Conservation (phyloP, 176 grass and related monocot genomes). For the Phragmites australis region DNA sequence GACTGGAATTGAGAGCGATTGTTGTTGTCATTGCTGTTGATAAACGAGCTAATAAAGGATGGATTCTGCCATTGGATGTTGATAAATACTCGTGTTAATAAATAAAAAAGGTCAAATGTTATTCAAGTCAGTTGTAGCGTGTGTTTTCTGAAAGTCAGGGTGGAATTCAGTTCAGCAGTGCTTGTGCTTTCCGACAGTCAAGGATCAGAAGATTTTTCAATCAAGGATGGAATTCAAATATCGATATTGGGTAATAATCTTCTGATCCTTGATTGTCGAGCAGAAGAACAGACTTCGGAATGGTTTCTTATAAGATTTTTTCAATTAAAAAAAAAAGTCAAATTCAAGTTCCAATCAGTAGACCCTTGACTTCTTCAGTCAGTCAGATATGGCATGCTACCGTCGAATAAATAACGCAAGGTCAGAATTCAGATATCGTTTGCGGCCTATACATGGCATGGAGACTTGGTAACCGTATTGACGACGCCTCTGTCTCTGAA, state of each 20-base stretch:
- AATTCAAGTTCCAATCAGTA: background rate
- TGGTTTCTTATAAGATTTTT: background rate
- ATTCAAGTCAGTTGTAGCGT: background rate
- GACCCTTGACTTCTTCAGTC: background rate
- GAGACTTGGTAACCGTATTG: background rate
- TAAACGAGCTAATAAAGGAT: slow-evolving; percentile 6
- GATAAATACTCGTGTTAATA: background rate
- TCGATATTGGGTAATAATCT: too few species aligned
- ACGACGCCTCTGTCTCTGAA: background rate
- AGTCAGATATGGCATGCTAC: slow-evolving; percentile 27
- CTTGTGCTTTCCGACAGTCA: too few species aligned
- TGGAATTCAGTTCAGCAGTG: background rate
- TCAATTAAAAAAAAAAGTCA: background rate
- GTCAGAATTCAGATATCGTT: background rate
- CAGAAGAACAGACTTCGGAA: background rate
- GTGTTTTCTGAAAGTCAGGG: background rate
- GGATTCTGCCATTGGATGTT: background rate
- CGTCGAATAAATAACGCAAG: background rate
- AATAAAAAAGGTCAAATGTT: background rate
- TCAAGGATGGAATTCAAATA: too few species aligned
- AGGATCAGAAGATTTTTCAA: too few species aligned
- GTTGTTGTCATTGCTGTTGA: background rate
- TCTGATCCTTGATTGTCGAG: too few species aligned
- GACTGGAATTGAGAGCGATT: background rate
- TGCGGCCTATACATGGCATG: background rate